Evolutionary conservation across 164 flowering plant genomes (phyloP).

Genomic region (Piper longum): DNA sequence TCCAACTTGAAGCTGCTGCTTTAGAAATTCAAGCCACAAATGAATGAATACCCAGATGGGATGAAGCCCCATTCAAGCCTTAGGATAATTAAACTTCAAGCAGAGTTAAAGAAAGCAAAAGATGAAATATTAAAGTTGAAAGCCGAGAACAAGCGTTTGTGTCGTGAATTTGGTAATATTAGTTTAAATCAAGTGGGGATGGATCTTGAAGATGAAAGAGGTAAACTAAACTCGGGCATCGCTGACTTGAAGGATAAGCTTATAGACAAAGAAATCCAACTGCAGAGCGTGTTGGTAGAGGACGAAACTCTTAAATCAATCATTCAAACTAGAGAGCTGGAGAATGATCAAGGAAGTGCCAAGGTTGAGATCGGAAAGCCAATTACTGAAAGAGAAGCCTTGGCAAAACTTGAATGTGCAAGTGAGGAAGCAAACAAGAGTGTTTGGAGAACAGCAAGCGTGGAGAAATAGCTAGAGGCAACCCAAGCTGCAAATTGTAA

Average conservation of each 20-base stretch:
- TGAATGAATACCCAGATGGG: conserved; percentile 40
- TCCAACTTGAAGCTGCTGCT: conserved; percentile 36
- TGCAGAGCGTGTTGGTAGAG: conserved; percentile 51
- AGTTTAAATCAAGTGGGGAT: conserved; percentile 18
- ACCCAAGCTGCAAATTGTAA: conserved; percentile 52
- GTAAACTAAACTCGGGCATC: conserved; percentile 20
- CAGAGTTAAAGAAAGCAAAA: conserved; percentile 27
- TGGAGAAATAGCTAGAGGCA: conserved; percentile 69
- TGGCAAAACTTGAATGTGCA: conserved; percentile 36
- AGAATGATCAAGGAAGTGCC: conserved; percentile 11
- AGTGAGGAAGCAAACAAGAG: conserved; percentile 64
- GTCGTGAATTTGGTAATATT: conserved; percentile 21
- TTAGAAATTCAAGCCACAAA: conserved; percentile 26
- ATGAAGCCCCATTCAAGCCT: conserved; percentile 20
- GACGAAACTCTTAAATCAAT: conserved; percentile 49
- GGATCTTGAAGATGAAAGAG: conserved; percentile 28
- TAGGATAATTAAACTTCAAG: conserved; percentile 39
- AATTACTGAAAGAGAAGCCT: conserved; percentile 47
- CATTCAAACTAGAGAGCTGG: conserved; percentile 23
- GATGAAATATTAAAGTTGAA: conserved; percentile 45
- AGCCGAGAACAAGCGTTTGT: conserved; percentile 63
- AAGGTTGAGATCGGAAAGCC: conserved; percentile 30
- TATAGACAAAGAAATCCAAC: conserved; percentile 63
- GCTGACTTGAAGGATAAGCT: conserved; percentile 40
- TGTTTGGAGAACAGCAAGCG: conserved; percentile 30